These are phyloP conservation scores for Glaciozyma martinii DNA, from an alignment of 768 basidiomycete genomes.

Conservation along the genomic window DNA sequence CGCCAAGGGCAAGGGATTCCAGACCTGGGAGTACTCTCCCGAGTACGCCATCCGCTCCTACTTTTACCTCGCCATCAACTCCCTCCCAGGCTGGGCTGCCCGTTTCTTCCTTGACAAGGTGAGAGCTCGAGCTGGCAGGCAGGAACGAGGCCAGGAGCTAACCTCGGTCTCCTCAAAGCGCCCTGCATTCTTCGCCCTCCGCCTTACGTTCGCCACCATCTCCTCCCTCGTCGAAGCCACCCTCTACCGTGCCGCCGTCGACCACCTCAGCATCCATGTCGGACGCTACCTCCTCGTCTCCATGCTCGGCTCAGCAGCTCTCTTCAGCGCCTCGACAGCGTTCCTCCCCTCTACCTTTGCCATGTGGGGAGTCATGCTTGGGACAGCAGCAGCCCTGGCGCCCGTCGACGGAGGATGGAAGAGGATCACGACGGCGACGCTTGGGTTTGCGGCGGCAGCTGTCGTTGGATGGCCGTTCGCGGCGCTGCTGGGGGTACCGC, in stretches of 20 bases:
- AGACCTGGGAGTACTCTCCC: constrained; percentile 96
- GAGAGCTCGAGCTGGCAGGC: constrained; percentile 26
- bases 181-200: constrained; percentile 76
- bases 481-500: constrained; percentile 76
- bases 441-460: constrained; percentile 64
- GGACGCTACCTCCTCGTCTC: constrained; percentile 91
- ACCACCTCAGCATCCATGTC: constrained; percentile 74
- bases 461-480: constrained; percentile 96
- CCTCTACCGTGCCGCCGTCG: constrained; percentile 70
- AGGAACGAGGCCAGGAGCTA: constrained; percentile 18
- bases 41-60: constrained; percentile 86
- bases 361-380: constrained; percentile 78
- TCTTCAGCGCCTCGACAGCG: constrained; percentile 87
- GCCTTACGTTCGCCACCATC: constrained; percentile 65
- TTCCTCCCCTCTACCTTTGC: constrained; percentile 92
- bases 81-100: constrained; percentile 54
- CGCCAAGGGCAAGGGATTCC: constrained; percentile 75
- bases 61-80: constrained; percentile 79
- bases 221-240: constrained; percentile 68
- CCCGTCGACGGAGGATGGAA: constrained; percentile 37
- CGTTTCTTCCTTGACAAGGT: constrained; percentile 62
- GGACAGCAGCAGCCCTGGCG: constrained; percentile 53
- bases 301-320: constrained; percentile 73
- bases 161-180: constrained; percentile 48
- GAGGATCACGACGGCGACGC: constrained; percentile 55